Evolutionary conservation across 2,329 filamentous ascomycete genomes (phyloP).

Genomic region (Sporothrix variecibatus): DNA sequence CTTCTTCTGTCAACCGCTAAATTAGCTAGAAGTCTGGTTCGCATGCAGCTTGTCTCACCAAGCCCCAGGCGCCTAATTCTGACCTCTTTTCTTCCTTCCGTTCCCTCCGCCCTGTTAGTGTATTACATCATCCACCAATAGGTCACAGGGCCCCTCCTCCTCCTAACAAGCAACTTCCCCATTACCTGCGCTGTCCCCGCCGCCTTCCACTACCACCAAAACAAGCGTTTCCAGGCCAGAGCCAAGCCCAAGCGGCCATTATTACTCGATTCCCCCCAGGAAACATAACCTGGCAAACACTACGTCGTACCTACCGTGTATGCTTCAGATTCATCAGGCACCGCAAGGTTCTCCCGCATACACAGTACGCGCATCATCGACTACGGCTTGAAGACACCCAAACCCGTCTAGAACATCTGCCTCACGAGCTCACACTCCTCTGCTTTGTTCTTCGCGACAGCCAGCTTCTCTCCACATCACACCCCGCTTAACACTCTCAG

Average conservation of each 20-base stretch:
- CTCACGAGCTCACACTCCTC: not conserved
- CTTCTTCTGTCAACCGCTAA: not conserved
- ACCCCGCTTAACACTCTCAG: not conserved
- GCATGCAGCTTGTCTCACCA: not conserved
- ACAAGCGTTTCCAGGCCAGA: not conserved
- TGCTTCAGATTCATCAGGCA: not conserved
- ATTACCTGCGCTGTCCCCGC: conserved; percentile 14
- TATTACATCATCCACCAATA: conserved; percentile 28
- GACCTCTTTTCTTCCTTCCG: not conserved
- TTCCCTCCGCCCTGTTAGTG: not conserved
- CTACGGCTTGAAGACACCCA: not conserved
- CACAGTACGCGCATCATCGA: not conserved
- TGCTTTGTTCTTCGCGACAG: not conserved
- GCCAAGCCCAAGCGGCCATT: not conserved
- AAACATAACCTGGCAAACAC: not conserved
- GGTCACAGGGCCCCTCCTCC: conserved; percentile 23
- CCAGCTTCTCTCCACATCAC: not conserved
- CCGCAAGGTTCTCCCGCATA: not conserved
- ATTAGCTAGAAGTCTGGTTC: not conserved
- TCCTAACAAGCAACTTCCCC: not conserved
- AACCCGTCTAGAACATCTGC: not conserved
- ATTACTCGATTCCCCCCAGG: not conserved
- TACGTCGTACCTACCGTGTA: not conserved
- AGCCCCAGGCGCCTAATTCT: conserved; percentile 15
- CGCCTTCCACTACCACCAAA: conserved; percentile 21